Evolutionary conservation across 2,329 filamentous ascomycete genomes (phyloP), one percentile per base, ranked within the genome.

Genomic region (Aspergillus caelatus): DNA sequence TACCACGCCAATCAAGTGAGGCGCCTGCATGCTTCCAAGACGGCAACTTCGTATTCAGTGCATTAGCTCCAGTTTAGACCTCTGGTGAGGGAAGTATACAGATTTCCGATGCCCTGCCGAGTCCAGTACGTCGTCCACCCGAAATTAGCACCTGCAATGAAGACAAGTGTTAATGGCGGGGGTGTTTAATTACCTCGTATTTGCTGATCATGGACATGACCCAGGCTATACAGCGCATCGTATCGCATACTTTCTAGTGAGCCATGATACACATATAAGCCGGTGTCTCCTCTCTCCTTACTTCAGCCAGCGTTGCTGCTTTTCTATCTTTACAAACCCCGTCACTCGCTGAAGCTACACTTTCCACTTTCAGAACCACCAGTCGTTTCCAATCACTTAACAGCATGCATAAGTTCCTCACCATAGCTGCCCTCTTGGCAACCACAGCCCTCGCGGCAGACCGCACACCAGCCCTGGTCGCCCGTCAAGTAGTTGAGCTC

Each of bases 21-120:
- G 50, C 16, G 34, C 34, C 34, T 16, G 34, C 6, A 14, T 10
- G 30, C 16, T 11, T 36, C 52, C 30, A 54, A 54, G 52, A 54
- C 52, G 52, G 52, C 52, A 54, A 21, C 30, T 54, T 54, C 52
- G 52, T 54, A 36, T 54, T 54, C 52, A 54, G 12, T 4, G 32
- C 30, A 34, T 53, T 54, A 54, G 52, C 30, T n/a, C 82, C 85
- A 1, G 85, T 86, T 36, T 26, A 54, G 52, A 23, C 52, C 52
- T 54, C 30, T 21, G 21, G 21, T 12, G 52, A 30, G 5, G 86
- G 86, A 87, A 36, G 52, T 36, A 54, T 23, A 54, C 30, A 54
- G 52, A 36, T 10, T 30, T 19, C 46, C 14, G 3, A 26, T 26
- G 45, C 43, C 21, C 43, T 8, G 21, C 10, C 5, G 43, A 46